Evolutionary conservation across 2,329 filamentous ascomycete genomes (phyloP).

Genomic region (Corynespora cassiicola): DNA sequence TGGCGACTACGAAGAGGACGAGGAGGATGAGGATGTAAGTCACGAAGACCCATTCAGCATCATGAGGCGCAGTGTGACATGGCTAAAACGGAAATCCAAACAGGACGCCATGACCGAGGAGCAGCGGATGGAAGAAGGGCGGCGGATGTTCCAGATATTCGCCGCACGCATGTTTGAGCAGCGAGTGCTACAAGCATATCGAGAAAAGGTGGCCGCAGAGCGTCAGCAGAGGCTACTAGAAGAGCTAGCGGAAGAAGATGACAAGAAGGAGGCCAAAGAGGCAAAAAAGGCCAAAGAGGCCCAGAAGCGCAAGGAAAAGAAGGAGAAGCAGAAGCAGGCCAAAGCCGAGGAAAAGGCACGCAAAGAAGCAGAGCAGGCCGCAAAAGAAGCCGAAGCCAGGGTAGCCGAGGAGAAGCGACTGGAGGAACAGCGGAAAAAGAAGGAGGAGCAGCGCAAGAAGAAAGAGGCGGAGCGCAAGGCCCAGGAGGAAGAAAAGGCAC

Average conservation of each 20-base stretch:
- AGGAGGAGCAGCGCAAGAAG: constrained; percentile 90
- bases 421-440: constrained; percentile 81
- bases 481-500: constrained; percentile 84
- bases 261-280: constrained; percentile 77
- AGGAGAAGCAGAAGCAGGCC: constrained; percentile 83
- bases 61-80: constrained; percentile 16
- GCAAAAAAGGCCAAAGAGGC: constrained; percentile 94
- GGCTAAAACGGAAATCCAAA: constrained; percentile 35
- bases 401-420: constrained; percentile 78
- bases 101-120: constrained; percentile 97
- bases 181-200: constrained; percentile 93
- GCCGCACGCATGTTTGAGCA: constrained; percentile 99
- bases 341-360: constrained; percentile 90
- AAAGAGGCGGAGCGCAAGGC: constrained; percentile 89
- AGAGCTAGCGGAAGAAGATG: constrained; percentile 86
- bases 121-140: constrained; percentile 97
- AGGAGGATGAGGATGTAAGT: constrained; percentile 44
- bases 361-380: constrained; percentile 86
- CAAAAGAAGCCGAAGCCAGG: constrained; percentile 79
- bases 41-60: no score
- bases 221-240: constrained; percentile 89
- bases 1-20: constrained; percentile 58
- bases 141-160: constrained; percentile 99
- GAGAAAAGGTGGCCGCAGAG: constrained; percentile 93
- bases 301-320: constrained; percentile 94